Conservation (phyloP, 1,284 basidiomycete species). For the Xerocomus nothofagi region DNA sequence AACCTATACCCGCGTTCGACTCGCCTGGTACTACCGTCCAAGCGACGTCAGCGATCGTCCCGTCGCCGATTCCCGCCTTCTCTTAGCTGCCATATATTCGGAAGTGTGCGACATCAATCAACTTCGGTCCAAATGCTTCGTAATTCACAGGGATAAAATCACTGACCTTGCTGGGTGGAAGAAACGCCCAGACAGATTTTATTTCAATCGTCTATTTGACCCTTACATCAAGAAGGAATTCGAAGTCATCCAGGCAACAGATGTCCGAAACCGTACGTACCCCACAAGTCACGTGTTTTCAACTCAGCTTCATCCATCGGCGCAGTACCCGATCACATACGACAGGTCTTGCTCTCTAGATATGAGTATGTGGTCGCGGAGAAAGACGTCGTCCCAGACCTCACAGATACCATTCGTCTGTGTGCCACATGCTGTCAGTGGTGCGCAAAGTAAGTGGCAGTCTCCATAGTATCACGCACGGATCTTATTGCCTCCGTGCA, state of each 20-base stretch:
- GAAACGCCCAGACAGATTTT: constrained; percentile 92
- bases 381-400: constrained; percentile 87
- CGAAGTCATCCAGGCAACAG: constrained; percentile 87
- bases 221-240: constrained; percentile 98
- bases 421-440: constrained; percentile 87
- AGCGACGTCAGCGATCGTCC: constrained; percentile 84
- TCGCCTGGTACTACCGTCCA: constrained; percentile 93
- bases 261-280: constrained; percentile 83
- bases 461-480: constrained; percentile 11
- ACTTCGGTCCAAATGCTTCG: constrained; percentile 88
- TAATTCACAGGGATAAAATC: constrained; percentile 92
- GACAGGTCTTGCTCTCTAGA: constrained; percentile 72
- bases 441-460: constrained; percentile 73
- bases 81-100: constrained; percentile 93
- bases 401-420: constrained; percentile 83
- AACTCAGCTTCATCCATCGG: constrained; percentile 15
- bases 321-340: constrained; percentile 78
- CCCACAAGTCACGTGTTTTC: constrained; percentile 25
- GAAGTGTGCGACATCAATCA: constrained; percentile 92
- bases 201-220: constrained; percentile 92
- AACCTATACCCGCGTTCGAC: constrained; percentile 75
- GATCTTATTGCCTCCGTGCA: constrained; percentile 30
- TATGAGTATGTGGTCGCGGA: constrained; percentile 97
- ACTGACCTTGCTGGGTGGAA: constrained; percentile 94
- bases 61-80: constrained; percentile 83